phyloP scores from a whole-genome alignment of 1,284 basidiomycete genomes.

The Puccinia novopanici region DNA sequence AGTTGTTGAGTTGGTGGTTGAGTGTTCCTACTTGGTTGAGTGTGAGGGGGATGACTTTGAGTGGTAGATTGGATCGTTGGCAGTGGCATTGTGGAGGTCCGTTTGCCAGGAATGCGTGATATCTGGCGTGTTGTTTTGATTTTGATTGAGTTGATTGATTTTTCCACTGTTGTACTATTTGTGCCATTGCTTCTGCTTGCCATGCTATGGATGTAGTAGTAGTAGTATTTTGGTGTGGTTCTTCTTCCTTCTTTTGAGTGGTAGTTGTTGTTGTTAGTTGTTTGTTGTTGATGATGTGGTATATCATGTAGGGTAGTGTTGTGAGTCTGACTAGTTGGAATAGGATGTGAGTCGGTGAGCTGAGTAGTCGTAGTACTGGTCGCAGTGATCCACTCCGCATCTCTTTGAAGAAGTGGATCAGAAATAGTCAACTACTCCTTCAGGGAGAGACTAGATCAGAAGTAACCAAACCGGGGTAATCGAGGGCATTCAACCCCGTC shows the following conservation, averaged over 20 bases:
- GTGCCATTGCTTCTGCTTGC: constrained; percentile 27
- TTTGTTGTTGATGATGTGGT: constrained; percentile 30
- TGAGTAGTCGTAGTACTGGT: constrained; percentile 20
- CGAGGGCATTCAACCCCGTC: no score
- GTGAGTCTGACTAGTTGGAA: constrained; percentile 49
- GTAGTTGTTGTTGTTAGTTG: neutral
- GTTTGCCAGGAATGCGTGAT: neutral
- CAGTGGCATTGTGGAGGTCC: constrained; percentile 31
- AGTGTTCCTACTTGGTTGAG: neutral
- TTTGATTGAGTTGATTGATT: neutral
- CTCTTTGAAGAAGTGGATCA: no score
- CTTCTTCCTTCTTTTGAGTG: neutral
- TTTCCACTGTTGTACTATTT: constrained; percentile 25
- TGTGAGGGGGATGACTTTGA: neutral
- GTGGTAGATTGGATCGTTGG: neutral
- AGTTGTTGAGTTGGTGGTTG: neutral
- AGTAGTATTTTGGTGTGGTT: constrained; percentile 1
- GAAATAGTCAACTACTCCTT: no score
- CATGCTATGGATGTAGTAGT: neutral
- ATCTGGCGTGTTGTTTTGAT: neutral
- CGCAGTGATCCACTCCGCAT: neutral
- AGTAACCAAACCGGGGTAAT: no score
- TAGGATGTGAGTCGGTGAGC: constrained; percentile 37
- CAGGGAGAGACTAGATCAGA: no score
- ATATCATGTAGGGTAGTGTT: constrained; percentile 40